Evolutionary conservation across 305 asterid species (phyloP), one percentile per base, ranked within the genome.

Genomic region (Ajuga reptans): DNA sequence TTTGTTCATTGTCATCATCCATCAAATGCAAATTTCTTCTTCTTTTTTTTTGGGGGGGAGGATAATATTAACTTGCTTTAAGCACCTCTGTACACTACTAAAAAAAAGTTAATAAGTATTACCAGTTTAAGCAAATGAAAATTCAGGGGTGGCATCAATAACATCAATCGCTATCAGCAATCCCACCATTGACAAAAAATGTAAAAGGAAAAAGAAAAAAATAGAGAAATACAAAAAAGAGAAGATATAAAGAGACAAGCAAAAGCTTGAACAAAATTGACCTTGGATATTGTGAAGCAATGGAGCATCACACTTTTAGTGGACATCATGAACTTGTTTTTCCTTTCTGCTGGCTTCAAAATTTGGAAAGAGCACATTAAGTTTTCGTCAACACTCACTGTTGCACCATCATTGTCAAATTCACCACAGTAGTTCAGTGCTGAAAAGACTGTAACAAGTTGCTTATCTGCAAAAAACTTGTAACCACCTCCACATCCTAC

Each of bases 401-500:
- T 70, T 16, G 87, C 87, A 59, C 87, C 87, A 53, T 83, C 84
- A 80, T 83, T 83, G 75, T 83, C 87, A 29, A 82, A 82, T 79
- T 82, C 86, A 27, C 86, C 86, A 8, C 86, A 82, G 68, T 82
- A 82, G 69, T 81, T 81, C 6, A 83, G 83, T 11, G 85, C 85
- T 29, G 85, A 81, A 72, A 81, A 81, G 34, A 83, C 77, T 1
- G 88, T 84, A 54, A 84, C 88, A 50, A 84, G 88, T 73, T 81
- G 86, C 78, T 86, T 81, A 1, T 84, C 88, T 41, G 88, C 88
- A 72, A 84, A 84, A 72, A 84, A 84, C 64, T 84, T 86, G 50
- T 84, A 84, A 14, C 88, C 88, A 67, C 88, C 70, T 84, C 86
- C 54, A 84, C 88, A 77, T 81, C 88, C 88, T 84, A 80, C 66